Evolutionary conservation across 192 early-diverging fungal species (phyloP), one percentile per base, ranked within the genome.

Genomic region (Gonapodya prolifera): DNA sequence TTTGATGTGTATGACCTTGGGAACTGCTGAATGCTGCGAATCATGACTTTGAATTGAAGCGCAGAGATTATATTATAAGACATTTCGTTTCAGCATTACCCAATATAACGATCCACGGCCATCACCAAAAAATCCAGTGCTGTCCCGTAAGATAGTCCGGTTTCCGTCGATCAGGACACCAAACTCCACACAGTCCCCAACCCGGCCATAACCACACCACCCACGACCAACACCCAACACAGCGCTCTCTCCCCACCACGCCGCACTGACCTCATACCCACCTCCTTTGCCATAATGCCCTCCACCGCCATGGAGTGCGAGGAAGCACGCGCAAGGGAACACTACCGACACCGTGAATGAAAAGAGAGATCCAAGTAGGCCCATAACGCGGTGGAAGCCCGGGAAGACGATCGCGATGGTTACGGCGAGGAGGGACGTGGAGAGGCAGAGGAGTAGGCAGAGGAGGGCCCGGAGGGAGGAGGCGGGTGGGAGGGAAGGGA

Each of bases 301-400:
- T 8, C 8, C 8, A 61, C 45, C 45, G 23, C 45, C 23, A 23
- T 23, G 8, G 71, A 73, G 71, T 13, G 32, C 16, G 28, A 73
- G 71, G 8, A 73, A 18, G 31, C 71, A 73, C 31, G 71, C 71
- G 31, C 71, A 73, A 32, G 71, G 71, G 32, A 73, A 73, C 2
- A 32, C 71, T 13, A 32, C 71, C 18, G 71, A 73, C 28, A 73
- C 71, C 16, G 71, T 73, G 71, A 73, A 73, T 13, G 71, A 73
- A 29, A 73, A 73, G 28, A 73, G 71, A 32, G 28, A 30, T 8
- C 71, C 71, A 2, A 73, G 71, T 8, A 73, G 28, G 31, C 71
- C 71, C 71, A 73, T 73, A 13, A 32, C 71, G 8, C 71, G 18
- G 28, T 73, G 28, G 71, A 73, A 73, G 8, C 28, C 71, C 18